Base-by-base conservation (phyloP, 768 basidiomycete genomes). In the button mushroom (Agaricus bisporus) region DNA sequence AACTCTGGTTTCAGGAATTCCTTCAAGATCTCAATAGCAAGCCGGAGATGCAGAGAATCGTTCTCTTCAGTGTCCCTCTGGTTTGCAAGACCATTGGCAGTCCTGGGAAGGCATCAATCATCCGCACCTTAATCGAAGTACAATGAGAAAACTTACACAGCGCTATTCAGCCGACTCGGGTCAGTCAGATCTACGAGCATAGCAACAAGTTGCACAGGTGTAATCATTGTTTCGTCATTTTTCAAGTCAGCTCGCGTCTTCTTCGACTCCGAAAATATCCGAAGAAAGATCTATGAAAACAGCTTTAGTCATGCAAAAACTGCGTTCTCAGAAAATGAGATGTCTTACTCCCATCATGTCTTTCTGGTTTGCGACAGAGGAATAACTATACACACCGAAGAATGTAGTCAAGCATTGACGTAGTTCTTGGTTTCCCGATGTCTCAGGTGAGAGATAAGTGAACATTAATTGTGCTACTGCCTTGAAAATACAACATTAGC, bases 381-480 rank as follows among this genome's bases (percentile, higher is more conserved):
- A 91, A 67, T 90, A 97, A 64, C 91, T 92, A 65, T 91, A 98
- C 0, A 93, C 85, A 0, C 94, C 93, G 73, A 99, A 88, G 77
- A 98, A 98, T 66, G 95, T 97, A 3, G 91, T 85, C n/a, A 99
- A 73, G 63, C 92, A 97, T 68, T 98, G 95, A 38, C 92, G 79
- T 15, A 98, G 74, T 58, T 90, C 82, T 58, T 88, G 85, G 63
- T 98, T 98, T 18, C 85, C 79, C 9, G 74, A 77, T 0, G 95
- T 97, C 38, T 86, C 82, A 0, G 93, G 91, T 0, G 91, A 91
- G 51, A 98, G 80, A 66, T 93, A 98, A 20, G 85, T 76, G n/a
- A 78, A 56, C 5, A 75, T 66, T 17, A 80, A 65, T 53, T 68
- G 70, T 26, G 67, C 66, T n/a, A 76, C 49, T 7, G 71, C 69